A percentile compares a stretch with the other conserved stretches of the same genome.
Evolutionary conservation across 352 stramenopile genomes (phyloP).

Genomic region (Phytopythium vexans): DNA sequence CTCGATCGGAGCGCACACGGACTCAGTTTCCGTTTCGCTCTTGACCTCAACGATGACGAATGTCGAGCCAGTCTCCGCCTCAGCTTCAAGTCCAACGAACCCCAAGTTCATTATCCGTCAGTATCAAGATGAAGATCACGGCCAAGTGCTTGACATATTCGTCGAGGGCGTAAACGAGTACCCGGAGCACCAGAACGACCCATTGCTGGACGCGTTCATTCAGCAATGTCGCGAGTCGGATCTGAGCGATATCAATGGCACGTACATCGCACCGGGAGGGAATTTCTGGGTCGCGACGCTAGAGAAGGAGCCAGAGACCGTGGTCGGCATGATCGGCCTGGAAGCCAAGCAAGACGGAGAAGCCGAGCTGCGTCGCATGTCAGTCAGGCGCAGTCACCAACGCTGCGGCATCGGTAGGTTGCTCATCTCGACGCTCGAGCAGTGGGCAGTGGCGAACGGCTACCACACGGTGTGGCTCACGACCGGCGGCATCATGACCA

Average conservation of each 20-base stretch:
- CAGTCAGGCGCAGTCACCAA: conserved; percentile 22
- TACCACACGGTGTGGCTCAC: conserved; percentile 26
- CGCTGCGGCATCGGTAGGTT: conserved; percentile 28
- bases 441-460: conserved; percentile 16
- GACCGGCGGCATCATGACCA: conserved; percentile 15
- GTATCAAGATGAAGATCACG: conserved; percentile 10
- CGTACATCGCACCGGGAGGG: conserved; percentile 25
- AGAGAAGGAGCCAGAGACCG: conserved; percentile 7
- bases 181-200: conserved; percentile 13
- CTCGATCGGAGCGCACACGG: no score
- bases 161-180: conserved; percentile 19
- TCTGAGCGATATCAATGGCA: conserved; percentile 23
- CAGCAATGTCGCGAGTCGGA: conserved; percentile 19
- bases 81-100: not conserved
- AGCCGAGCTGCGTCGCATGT: conserved; percentile 35
- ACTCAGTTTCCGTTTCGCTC: no score
- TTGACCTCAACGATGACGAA: not conserved
- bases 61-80: not conserved
- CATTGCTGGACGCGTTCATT: conserved; percentile 12
- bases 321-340: conserved; percentile 31
- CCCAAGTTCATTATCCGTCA: conserved; percentile 11
- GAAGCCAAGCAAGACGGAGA: conserved; percentile 20
- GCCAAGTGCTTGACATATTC: conserved; percentile 15
- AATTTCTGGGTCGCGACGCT: conserved; percentile 43
- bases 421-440: conserved; percentile 22